These are phyloP conservation scores for Neonectria coccinea DNA, from an alignment of 2,329 filamentous ascomycete species.

Conservation along the genomic window DNA sequence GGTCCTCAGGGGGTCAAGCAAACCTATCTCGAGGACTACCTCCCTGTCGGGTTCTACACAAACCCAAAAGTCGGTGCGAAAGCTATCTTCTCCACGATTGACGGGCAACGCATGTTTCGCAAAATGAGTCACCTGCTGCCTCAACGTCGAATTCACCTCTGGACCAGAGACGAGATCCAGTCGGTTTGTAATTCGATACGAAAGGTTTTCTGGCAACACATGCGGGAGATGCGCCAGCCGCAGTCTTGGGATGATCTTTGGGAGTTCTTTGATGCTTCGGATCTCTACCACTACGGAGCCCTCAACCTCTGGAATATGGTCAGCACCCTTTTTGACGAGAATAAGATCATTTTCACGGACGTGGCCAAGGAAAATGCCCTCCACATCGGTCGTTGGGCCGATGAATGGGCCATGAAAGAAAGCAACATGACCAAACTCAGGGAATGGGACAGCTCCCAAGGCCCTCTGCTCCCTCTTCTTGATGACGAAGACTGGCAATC, in stretches of 20 bases:
- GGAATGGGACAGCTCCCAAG: slow-evolving; percentile 45
- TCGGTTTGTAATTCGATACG: slow-evolving; percentile 54
- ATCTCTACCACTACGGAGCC: slow-evolving; percentile 61
- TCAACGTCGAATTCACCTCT: slow-evolving; percentile 50
- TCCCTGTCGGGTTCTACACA: slow-evolving; percentile 54
- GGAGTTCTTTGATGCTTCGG: slow-evolving; percentile 60
- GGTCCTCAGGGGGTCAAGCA: slow-evolving; percentile 41
- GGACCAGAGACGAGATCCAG: slow-evolving; percentile 56
- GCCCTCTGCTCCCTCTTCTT: slow-evolving; percentile 47
- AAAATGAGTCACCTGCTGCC: slow-evolving; percentile 45
- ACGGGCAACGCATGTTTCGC: slow-evolving; percentile 48
- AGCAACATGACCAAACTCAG: slow-evolving; percentile 50
- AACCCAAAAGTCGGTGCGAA: slow-evolving; percentile 45
- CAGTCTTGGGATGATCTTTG: slow-evolving; percentile 57
- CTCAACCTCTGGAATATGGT: slow-evolving; percentile 63
- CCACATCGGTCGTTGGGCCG: slow-evolving; percentile 52
- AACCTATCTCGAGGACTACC: slow-evolving; percentile 52
- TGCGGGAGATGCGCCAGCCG: slow-evolving; percentile 50
- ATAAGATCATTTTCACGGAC: slow-evolving; percentile 48
- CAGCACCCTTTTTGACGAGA: slow-evolving; percentile 56
- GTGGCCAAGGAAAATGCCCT: slow-evolving; percentile 41
- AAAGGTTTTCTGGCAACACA: slow-evolving; percentile 49
- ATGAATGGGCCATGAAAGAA: slow-evolving; percentile 50
- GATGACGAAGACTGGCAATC: slow-evolving; percentile 43
- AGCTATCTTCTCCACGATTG: slow-evolving; percentile 56